Percentiles rank a stretch among this genome's conserved stretches.
These are phyloP conservation scores for Aspergillus ostianus DNA, from an alignment of 495 filamentous ascomycete genomes.

Conservation along the genomic window DNA sequence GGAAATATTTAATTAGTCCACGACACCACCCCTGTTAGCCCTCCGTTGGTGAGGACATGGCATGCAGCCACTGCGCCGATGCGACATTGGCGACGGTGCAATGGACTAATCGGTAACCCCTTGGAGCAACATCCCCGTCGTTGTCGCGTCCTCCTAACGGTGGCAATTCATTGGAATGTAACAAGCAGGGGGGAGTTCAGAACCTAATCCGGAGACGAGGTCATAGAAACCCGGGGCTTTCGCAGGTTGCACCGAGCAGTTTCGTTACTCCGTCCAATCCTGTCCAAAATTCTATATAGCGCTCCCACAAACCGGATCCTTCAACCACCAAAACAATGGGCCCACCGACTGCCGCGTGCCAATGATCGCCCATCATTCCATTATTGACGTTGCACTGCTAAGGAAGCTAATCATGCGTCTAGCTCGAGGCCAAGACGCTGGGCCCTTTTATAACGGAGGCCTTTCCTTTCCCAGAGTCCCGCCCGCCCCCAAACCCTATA, in stretches of 20 bases:
- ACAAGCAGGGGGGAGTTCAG: background rate
- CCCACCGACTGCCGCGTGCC: background rate
- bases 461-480: background rate
- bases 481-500: background rate
- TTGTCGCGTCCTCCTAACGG: background rate
- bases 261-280: background rate
- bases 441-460: background rate
- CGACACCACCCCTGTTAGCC: background rate
- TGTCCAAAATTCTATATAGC: too few species aligned
- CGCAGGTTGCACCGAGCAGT: background rate
- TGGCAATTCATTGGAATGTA: background rate
- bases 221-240: background rate
- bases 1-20: background rate
- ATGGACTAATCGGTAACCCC: background rate
- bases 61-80: background rate
- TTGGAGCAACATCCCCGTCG: background rate
- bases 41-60: background rate
- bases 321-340: background rate
- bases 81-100: background rate
- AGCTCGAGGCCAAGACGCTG: background rate
- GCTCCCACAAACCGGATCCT: background rate
- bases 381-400: conserved; percentile 6
- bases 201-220: background rate
- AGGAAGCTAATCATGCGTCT: background rate
- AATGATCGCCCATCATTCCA: background rate